phyloP scores from a whole-genome alignment of 176 grass and related monocot genomes.

The Bolboschoenus planiculmis region DNA sequence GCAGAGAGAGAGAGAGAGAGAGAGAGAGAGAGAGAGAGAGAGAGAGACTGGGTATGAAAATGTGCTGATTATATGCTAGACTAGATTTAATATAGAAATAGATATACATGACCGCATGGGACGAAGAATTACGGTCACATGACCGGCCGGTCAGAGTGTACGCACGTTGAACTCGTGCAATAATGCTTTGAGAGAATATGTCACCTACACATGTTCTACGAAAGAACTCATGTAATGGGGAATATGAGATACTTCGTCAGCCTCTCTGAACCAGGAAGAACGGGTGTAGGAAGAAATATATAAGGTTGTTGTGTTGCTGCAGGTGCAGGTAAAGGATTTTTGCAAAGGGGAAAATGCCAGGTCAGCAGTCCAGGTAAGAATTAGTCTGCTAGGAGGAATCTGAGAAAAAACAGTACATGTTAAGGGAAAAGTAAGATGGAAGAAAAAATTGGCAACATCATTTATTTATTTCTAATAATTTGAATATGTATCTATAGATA shows the following conservation, averaged over 20 bases:
- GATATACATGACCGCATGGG: background rate
- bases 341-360: background rate
- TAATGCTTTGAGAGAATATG: background rate
- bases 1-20: background rate
- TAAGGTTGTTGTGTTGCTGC: no score
- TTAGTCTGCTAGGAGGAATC: background rate
- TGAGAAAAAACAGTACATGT: background rate
- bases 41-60: background rate
- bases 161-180: background rate
- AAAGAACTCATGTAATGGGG: background rate
- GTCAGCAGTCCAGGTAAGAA: conserved; percentile 18
- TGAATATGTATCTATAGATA: no score
- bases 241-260: background rate
- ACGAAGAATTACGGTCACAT: background rate
- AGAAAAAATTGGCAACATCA: no score
- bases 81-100: background rate
- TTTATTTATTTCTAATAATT: no score
- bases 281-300: background rate
- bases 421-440: no score
- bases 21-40: background rate
- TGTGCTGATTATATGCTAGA: background rate
- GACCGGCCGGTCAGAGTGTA: background rate
- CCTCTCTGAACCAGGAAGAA: background rate
- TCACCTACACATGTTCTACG: background rate
- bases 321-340: background rate